Base-by-base conservation (phyloP, 306 rosid species). In the Casuarina glauca region DNA sequence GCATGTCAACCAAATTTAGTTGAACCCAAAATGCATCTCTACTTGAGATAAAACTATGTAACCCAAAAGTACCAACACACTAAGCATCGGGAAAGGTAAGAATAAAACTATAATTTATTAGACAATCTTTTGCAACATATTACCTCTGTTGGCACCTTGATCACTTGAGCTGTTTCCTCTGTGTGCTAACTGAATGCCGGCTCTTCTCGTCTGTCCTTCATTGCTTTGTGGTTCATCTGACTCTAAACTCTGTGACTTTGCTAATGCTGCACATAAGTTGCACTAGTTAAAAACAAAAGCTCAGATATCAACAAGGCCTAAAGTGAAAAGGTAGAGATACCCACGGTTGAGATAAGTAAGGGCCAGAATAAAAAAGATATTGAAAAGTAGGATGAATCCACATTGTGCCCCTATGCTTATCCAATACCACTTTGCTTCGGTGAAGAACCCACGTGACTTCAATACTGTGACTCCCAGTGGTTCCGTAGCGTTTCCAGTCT, bases 391-490 rank as follows among this genome's bases (percentile, higher is more conserved):
- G 36, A 76, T 44, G 15, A 70, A 85, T 71, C 86, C 86, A 46
- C 79, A 2, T 7, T 66, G 38, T 19, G 86, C 88, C 62, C 75
- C 88, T 58, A 79, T 79, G 38, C 86, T 86, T 39, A 85, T 63
- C 88, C 88, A 85, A 61, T 82, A 85, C 88, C 88, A 85, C 26
- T 52, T 26, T n/a, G 86, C 81, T 67, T 85, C 55, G 26, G 72
- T 0, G 67, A 79, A 82, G 68, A 82, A 54, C 52, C 82, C 84
- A 0, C 83, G 81, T 39, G 88, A 78, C 77, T 78, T 81, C 57
- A 85, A 36, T 11, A 85, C 48, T 64, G 15, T 6, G 69, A 81
- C 42, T 52, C 88, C 88, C n/a, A 85, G 58, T 0, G 83, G 38
- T 76, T 85, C 85, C 0, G 9, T 74, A 48, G 84, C 36, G 69